A percentile compares a stretch with the other conserved stretches of the same genome.
Conservation (phyloP, 2,329 filamentous ascomycete species). For the Sarocladiaceae sp. region DNA sequence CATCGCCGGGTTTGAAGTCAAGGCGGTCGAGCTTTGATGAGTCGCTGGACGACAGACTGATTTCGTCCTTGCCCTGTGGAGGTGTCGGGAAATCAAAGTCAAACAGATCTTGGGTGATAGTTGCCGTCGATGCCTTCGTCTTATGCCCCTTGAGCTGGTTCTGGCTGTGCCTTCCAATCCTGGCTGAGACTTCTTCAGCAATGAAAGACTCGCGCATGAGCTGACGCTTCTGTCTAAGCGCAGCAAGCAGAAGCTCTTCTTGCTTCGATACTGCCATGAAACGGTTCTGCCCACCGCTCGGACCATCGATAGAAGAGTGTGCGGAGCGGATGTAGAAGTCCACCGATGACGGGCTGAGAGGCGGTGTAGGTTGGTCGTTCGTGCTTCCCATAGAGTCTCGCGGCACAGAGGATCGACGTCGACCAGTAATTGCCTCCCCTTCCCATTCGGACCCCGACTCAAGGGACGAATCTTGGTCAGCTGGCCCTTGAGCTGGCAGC, state of each 20-base stretch:
- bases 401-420: conserved; percentile 12
- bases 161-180: not conserved
- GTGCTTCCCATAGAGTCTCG: conserved; percentile 19
- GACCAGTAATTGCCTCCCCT: conserved; percentile 14
- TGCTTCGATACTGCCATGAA: conserved; percentile 56
- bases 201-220: conserved; percentile 47
- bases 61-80: conserved; percentile 21
- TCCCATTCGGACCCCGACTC: conserved; percentile 19
- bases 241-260: conserved; percentile 55
- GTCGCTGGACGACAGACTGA: not conserved
- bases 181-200: conserved; percentile 16
- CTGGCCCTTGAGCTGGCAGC: conserved; percentile 23
- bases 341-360: conserved; percentile 47
- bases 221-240: conserved; percentile 52
- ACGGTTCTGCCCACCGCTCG: conserved; percentile 25
- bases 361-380: conserved; percentile 42
- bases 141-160: conserved; percentile 17
- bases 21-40: not conserved
- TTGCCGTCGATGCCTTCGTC: conserved; percentile 25
- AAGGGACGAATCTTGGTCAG: conserved; percentile 8
- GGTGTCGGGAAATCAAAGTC: conserved; percentile 31
- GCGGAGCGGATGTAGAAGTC: conserved; percentile 42
- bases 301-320: conserved; percentile 30
- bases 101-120: conserved; percentile 24
- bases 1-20: not conserved